Evolutionary conservation across 2,329 filamentous ascomycete genomes (phyloP).

Genomic region (Raffaelea arxii): DNA sequence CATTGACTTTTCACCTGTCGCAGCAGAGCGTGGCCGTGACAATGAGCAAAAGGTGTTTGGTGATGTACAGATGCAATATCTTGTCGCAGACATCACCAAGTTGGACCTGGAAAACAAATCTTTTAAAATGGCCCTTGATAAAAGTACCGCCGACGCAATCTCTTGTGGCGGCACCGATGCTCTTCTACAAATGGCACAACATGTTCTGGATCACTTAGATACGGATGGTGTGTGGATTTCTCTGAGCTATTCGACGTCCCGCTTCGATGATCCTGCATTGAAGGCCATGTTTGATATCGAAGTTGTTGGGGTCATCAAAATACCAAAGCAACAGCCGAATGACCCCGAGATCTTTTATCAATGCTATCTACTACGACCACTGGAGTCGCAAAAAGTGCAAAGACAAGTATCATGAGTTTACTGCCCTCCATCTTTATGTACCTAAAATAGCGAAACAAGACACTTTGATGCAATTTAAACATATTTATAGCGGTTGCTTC

Average conservation of each 20-base stretch:
- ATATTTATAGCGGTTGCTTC: too few relatives aligned
- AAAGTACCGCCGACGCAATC: constrained; percentile 38
- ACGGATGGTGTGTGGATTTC: constrained; percentile 34
- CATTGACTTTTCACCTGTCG: constrained; percentile 39
- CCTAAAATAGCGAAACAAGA: too few relatives aligned
- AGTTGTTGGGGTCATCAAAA: constrained; percentile 30
- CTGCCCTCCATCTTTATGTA: too few relatives aligned
- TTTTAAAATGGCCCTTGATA: constrained; percentile 37
- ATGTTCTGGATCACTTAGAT: constrained; percentile 24
- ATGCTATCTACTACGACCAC: too few relatives aligned
- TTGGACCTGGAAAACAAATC: constrained; percentile 13
- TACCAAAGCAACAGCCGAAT: constrained; percentile 26
- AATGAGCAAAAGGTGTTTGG: constrained; percentile 32
- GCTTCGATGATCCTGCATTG: constrained; percentile 26
- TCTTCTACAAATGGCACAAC: constrained; percentile 27
- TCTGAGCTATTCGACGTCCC: constrained; percentile 33
- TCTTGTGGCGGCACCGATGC: constrained; percentile 31
- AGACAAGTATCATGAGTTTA: too few relatives aligned
- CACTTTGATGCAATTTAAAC: too few relatives aligned
- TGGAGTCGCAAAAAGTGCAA: too few relatives aligned
- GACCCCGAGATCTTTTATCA: constrained; percentile 38
- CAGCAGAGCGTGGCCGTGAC: constrained; percentile 30
- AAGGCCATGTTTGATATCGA: constrained; percentile 30
- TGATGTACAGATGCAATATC: constrained; percentile 32
- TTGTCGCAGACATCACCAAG: constrained; percentile 34